Base-by-base conservation (phyloP, 2,329 filamentous ascomycete genomes). In the Colletotrichum chlorophyti region DNA sequence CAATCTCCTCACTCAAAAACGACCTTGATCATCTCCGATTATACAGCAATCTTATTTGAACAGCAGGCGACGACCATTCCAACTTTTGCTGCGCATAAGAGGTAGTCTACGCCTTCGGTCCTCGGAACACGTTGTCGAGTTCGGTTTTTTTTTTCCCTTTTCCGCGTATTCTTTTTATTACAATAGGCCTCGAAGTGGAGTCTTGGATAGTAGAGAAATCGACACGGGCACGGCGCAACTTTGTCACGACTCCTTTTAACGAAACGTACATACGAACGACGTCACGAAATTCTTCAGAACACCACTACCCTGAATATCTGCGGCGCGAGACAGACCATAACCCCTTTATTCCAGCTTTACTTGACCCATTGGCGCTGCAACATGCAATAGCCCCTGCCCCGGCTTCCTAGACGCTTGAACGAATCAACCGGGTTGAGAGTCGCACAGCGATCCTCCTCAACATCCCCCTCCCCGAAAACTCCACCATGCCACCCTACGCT, bases 401-500 rank as follows among this genome's bases (percentile, higher is more conserved):
- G n/a, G 11, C 21, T 26, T 19, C 42, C 32, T 24, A 10, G 35
- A 55, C 40, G 51, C 32, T 41, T 12, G 45, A 60, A 46, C 51
- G 17, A 50, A 43, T 35, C 27, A 34, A 7, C 12, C 17, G 12
- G 41, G 35, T 48, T n/a, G 54, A 60, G 51, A 34, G 23, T 57
- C 42, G 57, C 43, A 19, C 19, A 17, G 49, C 54, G 54, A 47
- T 47, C 34, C 54, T 47, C 55, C 48, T 53, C 43, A 37, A 54
- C 17, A 23, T 27, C 47, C 40, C 45, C 48, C 27, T 26, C n/a
- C 15, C 21, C 27, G 26, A 11, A 4, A 21, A 37, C 12, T 6
- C 26, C 34, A 34, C 45, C 47, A 58, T 60, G 71, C 74, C 64
- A 74, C 71, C 66, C 72, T 77, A 54, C 76, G 77, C 63, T 71